A percentile compares a stretch with the other conserved stretches of the same genome.
These are phyloP conservation scores for Phytopythium delawarense DNA, from an alignment of 352 stramenopile species.

Conservation along the genomic window DNA sequence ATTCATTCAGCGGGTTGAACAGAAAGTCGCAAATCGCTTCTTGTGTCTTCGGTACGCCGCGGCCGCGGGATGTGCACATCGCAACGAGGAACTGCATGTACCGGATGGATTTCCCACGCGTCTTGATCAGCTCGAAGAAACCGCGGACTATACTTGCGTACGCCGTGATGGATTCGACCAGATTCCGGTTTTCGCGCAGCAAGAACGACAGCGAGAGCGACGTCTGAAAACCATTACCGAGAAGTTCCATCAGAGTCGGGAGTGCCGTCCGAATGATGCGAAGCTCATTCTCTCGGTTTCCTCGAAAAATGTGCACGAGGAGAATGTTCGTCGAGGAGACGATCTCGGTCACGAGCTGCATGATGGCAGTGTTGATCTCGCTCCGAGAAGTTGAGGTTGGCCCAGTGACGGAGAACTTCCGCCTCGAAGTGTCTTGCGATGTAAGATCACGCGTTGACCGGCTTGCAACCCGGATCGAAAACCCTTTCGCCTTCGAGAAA, in stretches of 20 bases:
- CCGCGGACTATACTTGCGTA: conserved; percentile 55
- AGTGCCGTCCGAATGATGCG: conserved; percentile 51
- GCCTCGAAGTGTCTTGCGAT: conserved; percentile 19
- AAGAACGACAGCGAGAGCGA: conserved; percentile 62
- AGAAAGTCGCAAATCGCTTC: conserved; percentile 69
- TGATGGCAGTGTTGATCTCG: conserved; percentile 31
- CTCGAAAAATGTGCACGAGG: conserved; percentile 58
- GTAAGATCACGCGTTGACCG: conserved; percentile 7
- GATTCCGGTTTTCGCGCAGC: conserved; percentile 62
- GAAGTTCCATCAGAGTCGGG: conserved; percentile 62
- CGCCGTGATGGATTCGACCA: conserved; percentile 67
- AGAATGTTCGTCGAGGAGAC: conserved; percentile 50
- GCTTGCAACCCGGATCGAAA: not conserved
- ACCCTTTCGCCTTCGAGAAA: not conserved
- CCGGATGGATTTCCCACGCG: conserved; percentile 56
- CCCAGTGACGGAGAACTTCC: conserved; percentile 20
- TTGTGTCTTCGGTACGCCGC: conserved; percentile 63
- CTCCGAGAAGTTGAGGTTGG: conserved; percentile 8
- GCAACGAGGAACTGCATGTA: conserved; percentile 77
- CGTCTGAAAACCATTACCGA: conserved; percentile 70
- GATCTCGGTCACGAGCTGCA: conserved; percentile 59
- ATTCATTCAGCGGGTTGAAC: conserved; percentile 54
- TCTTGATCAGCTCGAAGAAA: conserved; percentile 75
- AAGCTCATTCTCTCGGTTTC: conserved; percentile 52
- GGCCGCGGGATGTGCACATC: conserved; percentile 54